phyloP scores from a whole-genome alignment of 768 basidiomycete genomes.

The Termitomyces eurrhizus region DNA sequence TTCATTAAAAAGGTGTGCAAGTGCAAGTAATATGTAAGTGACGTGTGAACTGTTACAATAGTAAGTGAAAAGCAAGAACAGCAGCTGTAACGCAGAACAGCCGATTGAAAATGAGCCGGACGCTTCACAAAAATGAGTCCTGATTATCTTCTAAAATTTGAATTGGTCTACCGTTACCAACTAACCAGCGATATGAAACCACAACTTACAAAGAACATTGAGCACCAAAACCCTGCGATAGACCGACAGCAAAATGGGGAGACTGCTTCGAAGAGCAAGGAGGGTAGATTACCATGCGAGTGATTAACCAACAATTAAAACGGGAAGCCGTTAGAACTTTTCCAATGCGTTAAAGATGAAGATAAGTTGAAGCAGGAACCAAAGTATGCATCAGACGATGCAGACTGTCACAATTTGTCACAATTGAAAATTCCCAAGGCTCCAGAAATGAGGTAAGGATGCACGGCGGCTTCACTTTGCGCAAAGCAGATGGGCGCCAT shows the following conservation, averaged over 20 bases:
- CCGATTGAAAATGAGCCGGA: neutral
- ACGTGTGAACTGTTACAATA: slow-evolving; percentile 3
- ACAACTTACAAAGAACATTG: neutral
- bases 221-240: neutral
- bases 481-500: neutral
- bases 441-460: neutral
- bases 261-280: neutral
- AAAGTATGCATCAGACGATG: neutral
- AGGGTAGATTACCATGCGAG: neutral
- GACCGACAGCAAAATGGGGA: neutral
- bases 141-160: neutral
- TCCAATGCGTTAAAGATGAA: neutral
- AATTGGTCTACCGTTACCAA: neutral
- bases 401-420: neutral
- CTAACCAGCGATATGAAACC: neutral
- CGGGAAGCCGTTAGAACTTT: neutral
- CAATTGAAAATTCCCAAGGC: neutral
- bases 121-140: neutral
- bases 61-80: slow-evolving; percentile 3
- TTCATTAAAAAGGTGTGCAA: neutral
- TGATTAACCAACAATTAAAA: neutral
- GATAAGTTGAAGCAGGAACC: neutral
- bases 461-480: neutral
- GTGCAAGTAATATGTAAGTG: neutral
- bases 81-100: slow-evolving; percentile 6